Evolutionary conservation across 2,329 filamentous ascomycete genomes (phyloP), one percentile per base, ranked within the genome.

Genomic region (Ophiostoma sp.): DNA sequence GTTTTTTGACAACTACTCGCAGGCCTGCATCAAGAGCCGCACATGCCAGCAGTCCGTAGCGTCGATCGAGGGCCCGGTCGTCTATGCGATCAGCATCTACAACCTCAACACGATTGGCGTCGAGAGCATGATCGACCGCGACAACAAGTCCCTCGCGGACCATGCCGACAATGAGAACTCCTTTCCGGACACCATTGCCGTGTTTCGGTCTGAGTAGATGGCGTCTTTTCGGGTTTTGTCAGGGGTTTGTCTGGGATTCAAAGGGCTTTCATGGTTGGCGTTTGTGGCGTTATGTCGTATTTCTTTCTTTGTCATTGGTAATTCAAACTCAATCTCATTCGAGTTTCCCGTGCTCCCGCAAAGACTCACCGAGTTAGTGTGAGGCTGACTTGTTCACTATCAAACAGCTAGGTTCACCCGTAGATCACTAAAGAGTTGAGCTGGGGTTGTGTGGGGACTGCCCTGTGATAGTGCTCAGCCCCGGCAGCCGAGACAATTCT

Each of bases 1-100:
- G 2, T 90, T 89, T 80, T 90, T 89, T 75, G 81, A 84, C 75
- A 85, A 89, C 76, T 89, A 89, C 77, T 81, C 79, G 64, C 81
- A 81, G 9, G 70, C 76, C 0, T 85, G 83, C 74, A 82, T 79
- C 66, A 74, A 74, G 2, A 79, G 78, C 0, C 78, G 76, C 4
- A 76, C 79, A 62, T 85, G 83, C 75, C 83, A 85, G 74, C 75
- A 79, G 66, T 76, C 79, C 55, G 81, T 83, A 58, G 72, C 80
- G 7, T 72, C 71, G 11, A 70, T 78, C n/a, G 72, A 77, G 68
- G 74, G 75, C 14, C 55, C 64, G n/a, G 27, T 7, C 27, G 18
- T 58, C 49, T 69, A 64, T 66, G 76, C 75, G 58, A 72, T 82
- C 36, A 77, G 75, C 66, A 74, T 81, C 65, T 81, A 81, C 73